phyloP scores from a whole-genome alignment of 2,329 filamentous ascomycete genomes.

The Fusarium temperatum region DNA sequence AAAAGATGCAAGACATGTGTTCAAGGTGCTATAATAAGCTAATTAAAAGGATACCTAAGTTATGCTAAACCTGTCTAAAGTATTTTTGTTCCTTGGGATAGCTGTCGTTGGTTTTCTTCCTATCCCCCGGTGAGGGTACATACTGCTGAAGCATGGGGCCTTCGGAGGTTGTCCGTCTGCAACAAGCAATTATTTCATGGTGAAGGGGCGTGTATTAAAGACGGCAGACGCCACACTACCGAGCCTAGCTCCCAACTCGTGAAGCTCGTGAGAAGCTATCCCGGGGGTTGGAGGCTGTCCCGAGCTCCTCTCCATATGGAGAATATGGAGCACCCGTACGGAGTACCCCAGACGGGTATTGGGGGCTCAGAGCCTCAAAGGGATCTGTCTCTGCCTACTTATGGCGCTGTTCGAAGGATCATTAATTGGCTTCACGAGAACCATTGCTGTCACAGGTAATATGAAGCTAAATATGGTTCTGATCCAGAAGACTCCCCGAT shows the following conservation, averaged over 20 bases:
- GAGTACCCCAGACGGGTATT: conserved; percentile 19
- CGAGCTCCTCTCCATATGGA: conserved; percentile 17
- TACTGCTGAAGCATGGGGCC: conserved; percentile 17
- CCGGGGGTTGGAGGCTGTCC: conserved; percentile 8
- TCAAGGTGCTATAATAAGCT: not conserved
- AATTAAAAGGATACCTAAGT: not conserved
- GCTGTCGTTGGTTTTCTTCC: not conserved
- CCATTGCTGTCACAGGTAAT: not conserved
- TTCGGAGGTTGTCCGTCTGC: conserved; percentile 34
- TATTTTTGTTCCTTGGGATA: not conserved
- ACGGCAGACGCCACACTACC: conserved; percentile 11
- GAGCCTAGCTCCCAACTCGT: not conserved
- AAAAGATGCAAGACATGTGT: not conserved
- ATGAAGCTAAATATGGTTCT: not conserved
- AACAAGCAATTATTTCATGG: conserved; percentile 5
- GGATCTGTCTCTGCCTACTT: not conserved
- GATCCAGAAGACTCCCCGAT: not conserved
- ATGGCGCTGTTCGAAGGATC: not conserved
- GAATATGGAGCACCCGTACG: not conserved
- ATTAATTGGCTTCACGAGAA: not conserved
- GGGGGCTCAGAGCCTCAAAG: not conserved
- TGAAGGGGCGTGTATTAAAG: conserved; percentile 16
- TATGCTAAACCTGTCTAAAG: not conserved
- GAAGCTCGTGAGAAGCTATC: conserved; percentile 22
- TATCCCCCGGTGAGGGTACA: not conserved